Conservation (phyloP, 1,139 yeast genomes). For the Suhomyces bolitotheri region DNA sequence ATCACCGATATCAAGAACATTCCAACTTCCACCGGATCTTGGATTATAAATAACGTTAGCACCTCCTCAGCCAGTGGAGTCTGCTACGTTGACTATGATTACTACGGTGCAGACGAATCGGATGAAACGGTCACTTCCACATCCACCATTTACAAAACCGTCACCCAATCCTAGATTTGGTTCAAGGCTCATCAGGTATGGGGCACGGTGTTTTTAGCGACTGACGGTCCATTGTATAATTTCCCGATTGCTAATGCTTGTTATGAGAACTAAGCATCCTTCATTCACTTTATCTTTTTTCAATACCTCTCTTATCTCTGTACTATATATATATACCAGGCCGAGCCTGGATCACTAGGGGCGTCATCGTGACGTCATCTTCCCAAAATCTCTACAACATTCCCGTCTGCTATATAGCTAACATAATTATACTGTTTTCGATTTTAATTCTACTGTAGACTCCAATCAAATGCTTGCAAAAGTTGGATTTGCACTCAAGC, state of each 20-base stretch:
- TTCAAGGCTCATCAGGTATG: slow-evolving; percentile 4
- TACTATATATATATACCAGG: slow-evolving; percentile 8
- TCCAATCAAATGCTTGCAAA: too few species aligned
- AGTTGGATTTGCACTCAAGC: too few species aligned
- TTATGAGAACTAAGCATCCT: slow-evolving; percentile 14
- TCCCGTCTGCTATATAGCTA: too few species aligned
- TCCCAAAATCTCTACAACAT: too few species aligned
- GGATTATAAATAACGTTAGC: slow-evolving; percentile 40
- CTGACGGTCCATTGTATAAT: slow-evolving; percentile 8
- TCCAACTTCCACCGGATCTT: slow-evolving; percentile 39
- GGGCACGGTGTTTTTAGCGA: slow-evolving; percentile 3
- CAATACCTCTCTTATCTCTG: slow-evolving; percentile 12
- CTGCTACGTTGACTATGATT: slow-evolving; percentile 46
- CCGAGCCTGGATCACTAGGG: slow-evolving; percentile 9
- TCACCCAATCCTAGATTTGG: slow-evolving; percentile 25
- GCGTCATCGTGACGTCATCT: slow-evolving; percentile 7
- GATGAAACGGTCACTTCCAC: slow-evolving; percentile 38
- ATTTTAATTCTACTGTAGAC: too few species aligned
- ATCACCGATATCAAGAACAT: slow-evolving; percentile 31
- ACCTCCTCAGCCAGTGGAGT: slow-evolving; percentile 38
- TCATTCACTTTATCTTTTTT: too few species aligned
- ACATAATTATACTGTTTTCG: too few species aligned
- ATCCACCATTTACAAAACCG: slow-evolving; percentile 40
- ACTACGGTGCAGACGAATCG: slow-evolving; percentile 36
- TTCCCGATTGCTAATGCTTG: slow-evolving; percentile 14